phyloP scores from a whole-genome alignment of 164 flowering plant species.

The Aristolochia fimbriata region DNA sequence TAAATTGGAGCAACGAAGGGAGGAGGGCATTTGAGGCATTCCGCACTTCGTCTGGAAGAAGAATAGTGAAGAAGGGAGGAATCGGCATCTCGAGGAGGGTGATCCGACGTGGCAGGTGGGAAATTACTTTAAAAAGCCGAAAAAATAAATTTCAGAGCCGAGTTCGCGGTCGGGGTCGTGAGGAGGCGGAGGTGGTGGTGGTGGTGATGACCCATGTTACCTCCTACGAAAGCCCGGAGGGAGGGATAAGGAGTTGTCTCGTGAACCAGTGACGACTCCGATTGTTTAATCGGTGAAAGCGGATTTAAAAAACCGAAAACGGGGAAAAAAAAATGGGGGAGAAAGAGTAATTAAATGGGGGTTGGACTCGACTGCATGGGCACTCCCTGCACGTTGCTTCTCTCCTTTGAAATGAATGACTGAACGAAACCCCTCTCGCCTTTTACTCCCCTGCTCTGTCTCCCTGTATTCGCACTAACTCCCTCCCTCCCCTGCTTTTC shows the following conservation, averaged over 20 bases:
- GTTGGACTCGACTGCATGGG: constrained; percentile 18
- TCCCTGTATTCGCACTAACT: not conserved
- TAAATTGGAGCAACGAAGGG: no score
- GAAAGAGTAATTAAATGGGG: constrained; percentile 1
- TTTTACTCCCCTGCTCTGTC: constrained; percentile 8
- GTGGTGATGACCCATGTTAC: not conserved
- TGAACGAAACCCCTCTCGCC: constrained; percentile 1
- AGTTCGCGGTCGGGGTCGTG: not conserved
- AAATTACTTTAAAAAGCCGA: no score
- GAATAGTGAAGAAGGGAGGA: no score
- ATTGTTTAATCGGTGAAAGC: not conserved
- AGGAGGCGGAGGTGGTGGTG: constrained; percentile 1
- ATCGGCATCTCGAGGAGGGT: no score
- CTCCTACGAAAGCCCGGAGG: constrained; percentile 1
- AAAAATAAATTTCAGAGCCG: no score
- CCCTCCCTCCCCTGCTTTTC: not conserved
- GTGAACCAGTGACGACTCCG: constrained; percentile 3
- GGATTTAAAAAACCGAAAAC: not conserved
- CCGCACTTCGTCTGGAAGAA: no score
- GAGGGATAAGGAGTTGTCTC: constrained; percentile 12
- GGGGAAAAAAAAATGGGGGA: not conserved
- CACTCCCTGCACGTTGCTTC: constrained; percentile 36
- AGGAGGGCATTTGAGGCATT: no score
- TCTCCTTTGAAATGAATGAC: constrained; percentile 8
- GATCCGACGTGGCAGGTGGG: no score